Base-by-base conservation (phyloP, 1,284 basidiomycete genomes). In the Microstroma glucosiphilum region DNA sequence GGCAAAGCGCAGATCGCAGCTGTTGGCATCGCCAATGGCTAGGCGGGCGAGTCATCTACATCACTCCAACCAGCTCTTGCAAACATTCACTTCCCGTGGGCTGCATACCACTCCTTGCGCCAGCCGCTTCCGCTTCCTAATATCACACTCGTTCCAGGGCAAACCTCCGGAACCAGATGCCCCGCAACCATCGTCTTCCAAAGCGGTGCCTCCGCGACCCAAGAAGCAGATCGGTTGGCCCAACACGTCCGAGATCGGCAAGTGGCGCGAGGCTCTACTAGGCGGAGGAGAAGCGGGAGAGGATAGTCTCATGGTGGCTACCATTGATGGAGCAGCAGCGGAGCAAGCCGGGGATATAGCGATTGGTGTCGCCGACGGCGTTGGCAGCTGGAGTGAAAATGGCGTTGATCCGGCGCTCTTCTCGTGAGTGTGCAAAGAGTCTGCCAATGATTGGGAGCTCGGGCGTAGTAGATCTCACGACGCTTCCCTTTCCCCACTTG, bases 401-500 rank as follows among this genome's bases (percentile, higher is more conserved):
- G 91, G 90, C 59, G 85, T 91, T 37, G 91, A 93, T 75, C 90
- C 91, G 2, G 87, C 88, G 8, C 82, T 91, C 42, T 88, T 87
- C 75, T 84, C 86, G 7, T 59, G 58, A 49, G 58, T 51, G 30
- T 6, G 30, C 7, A 9, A 37, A 37, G 4, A 9, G 30, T 37
- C 9, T 9, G 9, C 9, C 30, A 3, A 4, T 37, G 30, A 37
- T n/a, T n/a, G n/a, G n/a, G 42, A 17, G 21, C 11, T 11, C 40
- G 26, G 17, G 17, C 40, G n/a, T 37, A 6, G 1, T 48, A 1
- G 11, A 58, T 42, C 17, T 25, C 40, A 23, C 13, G 21, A 46
- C 9, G 49, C 8, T 9, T 8, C 17, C 56, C 37, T 23, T 15
- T 12, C 1, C 21, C 42, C 56, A 19, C n/a, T 58, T 13, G 19